Percentiles rank a stretch among this genome's conserved stretches.
phyloP scores from a whole-genome alignment of 257 asterid genomes.

The Solanum boliviense region DNA sequence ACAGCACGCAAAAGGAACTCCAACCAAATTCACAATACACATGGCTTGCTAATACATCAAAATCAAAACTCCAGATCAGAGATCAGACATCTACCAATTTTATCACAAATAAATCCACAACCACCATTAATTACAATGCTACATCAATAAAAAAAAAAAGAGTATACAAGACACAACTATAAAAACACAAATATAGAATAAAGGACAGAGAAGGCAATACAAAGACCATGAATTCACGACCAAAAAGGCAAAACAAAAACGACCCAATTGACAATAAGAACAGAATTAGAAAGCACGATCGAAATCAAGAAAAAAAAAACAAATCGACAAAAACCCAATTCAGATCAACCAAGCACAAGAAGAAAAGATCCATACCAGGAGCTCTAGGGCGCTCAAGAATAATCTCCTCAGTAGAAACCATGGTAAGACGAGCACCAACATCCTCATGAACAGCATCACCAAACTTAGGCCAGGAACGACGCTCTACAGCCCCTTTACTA shows the following conservation, averaged over 20 bases:
- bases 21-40: neutral
- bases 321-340: neutral
- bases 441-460: conserved; percentile 89
- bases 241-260: neutral
- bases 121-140: neutral
- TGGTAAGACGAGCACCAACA: conserved; percentile 67
- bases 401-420: conserved; percentile 93
- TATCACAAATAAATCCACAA: neutral
- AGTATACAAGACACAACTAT: neutral
- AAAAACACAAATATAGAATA: neutral
- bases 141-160: neutral
- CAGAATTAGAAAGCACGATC: neutral
- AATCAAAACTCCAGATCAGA: neutral
- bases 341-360: neutral
- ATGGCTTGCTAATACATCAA: neutral
- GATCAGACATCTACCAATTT: neutral
- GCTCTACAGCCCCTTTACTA: conserved; percentile 74
- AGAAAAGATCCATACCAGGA: conserved; percentile 29
- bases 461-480: conserved; percentile 82
- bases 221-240: neutral
- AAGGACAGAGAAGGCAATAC: neutral
- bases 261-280: neutral
- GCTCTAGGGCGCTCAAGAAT: conserved; percentile 85
- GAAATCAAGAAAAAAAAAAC: neutral
- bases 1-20: neutral